phyloP scores from a whole-genome alignment of 306 rosid genomes.

The Morella rubra region DNA sequence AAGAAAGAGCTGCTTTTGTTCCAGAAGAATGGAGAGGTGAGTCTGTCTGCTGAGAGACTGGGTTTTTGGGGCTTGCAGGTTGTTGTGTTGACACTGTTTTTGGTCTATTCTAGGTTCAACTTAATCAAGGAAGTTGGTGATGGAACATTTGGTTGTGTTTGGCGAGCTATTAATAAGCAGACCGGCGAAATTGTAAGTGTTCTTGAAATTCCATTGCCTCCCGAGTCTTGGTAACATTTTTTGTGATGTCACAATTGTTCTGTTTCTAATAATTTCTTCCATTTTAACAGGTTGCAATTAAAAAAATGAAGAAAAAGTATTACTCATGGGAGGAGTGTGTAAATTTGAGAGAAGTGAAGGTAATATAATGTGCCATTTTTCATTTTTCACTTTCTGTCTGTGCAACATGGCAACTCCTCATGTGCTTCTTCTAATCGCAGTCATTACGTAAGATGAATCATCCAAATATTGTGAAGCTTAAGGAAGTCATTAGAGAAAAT shows the following conservation, averaged over 20 bases:
- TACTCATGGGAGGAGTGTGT: conserved; percentile 98
- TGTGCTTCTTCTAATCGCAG: conserved; percentile 38
- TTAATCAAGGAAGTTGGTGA: conserved; percentile 98
- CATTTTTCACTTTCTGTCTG: not conserved
- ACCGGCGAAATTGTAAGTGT: conserved; percentile 94
- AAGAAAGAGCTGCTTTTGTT: conserved; percentile 63
- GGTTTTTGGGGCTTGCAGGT: not conserved
- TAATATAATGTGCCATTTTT: conserved; percentile 23
- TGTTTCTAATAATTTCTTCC: conserved; percentile 3
- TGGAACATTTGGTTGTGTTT: conserved; percentile 95
- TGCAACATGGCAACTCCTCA: not conserved
- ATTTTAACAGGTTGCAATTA: conserved; percentile 80
- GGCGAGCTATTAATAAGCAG: conserved; percentile 91
- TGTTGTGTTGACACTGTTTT: not conserved
- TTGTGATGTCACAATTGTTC: not conserved
- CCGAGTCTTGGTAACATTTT: conserved; percentile 1
- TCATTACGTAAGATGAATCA: conserved; percentile 85
- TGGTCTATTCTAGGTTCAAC: conserved; percentile 55
- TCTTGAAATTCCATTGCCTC: not conserved
- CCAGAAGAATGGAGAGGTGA: conserved; percentile 86
- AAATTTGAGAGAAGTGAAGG: conserved; percentile 97
- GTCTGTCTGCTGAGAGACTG: conserved; percentile 18
- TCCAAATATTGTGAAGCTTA: conserved; percentile 91
- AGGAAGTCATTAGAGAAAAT: conserved; percentile 91
- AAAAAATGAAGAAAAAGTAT: conserved; percentile 95